phyloP scores from a whole-genome alignment of 2,329 filamentous ascomycete genomes.

The Paecilomyces sp. region DNA sequence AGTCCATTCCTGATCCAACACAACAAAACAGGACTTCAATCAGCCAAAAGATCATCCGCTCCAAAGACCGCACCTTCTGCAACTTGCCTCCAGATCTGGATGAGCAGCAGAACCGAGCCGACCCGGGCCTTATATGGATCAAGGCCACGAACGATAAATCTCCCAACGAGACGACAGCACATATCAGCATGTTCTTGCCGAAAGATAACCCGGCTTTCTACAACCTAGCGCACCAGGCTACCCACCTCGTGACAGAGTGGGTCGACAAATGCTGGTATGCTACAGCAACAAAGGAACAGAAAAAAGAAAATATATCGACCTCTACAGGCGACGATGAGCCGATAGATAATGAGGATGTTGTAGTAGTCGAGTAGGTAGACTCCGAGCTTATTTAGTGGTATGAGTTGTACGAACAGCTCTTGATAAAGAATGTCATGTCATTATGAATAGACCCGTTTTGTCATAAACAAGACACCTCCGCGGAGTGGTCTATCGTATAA shows the following conservation, averaged over 20 bases:
- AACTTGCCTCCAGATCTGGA: slow-evolving; percentile 59
- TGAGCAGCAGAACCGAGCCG: slow-evolving; percentile 15
- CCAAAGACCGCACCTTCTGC: slow-evolving; percentile 76
- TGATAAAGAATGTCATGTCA: neutral
- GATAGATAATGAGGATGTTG: slow-evolving; percentile 27
- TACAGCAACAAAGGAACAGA: slow-evolving; percentile 12
- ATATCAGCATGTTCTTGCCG: slow-evolving; percentile 50
- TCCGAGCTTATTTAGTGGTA: neutral
- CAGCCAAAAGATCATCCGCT: slow-evolving; percentile 30
- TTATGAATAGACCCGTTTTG: neutral
- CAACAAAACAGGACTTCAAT: slow-evolving; percentile 19
- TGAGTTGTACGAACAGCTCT: neutral
- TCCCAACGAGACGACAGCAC: slow-evolving; percentile 70
- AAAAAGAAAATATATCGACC: neutral
- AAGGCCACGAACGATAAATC: slow-evolving; percentile 72
- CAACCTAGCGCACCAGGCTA: slow-evolving; percentile 29
- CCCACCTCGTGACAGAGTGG: slow-evolving; percentile 30
- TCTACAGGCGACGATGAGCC: slow-evolving; percentile 13
- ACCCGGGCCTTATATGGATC: slow-evolving; percentile 53
- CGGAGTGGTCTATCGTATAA: no score
- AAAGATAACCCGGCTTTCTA: slow-evolving; percentile 39
- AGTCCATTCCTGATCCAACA: slow-evolving; percentile 17
- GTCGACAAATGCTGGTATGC: slow-evolving; percentile 35
- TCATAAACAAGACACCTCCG: neutral
- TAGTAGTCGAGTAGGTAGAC: slow-evolving; percentile 19